These are phyloP conservation scores for Vachellia pachyceras DNA, from an alignment of 306 rosid species.

Conservation along the genomic window DNA sequence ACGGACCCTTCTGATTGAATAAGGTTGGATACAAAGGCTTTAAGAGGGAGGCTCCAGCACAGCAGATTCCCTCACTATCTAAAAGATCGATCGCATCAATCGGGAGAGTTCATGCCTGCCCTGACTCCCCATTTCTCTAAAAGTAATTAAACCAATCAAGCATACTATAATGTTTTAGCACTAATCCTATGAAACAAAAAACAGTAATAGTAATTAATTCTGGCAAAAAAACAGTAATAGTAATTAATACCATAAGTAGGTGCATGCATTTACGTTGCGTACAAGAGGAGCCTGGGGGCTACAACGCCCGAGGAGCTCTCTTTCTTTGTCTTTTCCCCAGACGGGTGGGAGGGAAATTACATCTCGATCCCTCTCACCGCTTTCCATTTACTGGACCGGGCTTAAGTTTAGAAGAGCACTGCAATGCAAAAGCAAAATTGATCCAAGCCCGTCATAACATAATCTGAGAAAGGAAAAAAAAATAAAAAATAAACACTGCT, in stretches of 20 bases:
- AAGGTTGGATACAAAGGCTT: neutral
- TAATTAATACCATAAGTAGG: neutral
- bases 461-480: neutral
- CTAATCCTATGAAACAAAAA: no score
- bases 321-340: no score
- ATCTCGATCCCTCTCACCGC: neutral
- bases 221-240: no score
- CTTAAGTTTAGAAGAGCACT: neutral
- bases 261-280: constrained; percentile 37
- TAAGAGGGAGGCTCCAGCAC: constrained; percentile 36
- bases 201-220: neutral
- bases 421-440: neutral
- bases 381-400: neutral
- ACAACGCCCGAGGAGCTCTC: constrained; percentile 1
- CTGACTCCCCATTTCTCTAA: neutral
- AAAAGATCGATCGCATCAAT: neutral
- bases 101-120: neutral
- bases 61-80: constrained; percentile 35
- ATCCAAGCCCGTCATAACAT: neutral
- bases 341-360: neutral
- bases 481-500: no score
- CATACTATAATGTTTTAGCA: neutral
- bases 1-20: constrained; percentile 10
- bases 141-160: neutral
- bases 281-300: neutral